phyloP scores from a whole-genome alignment of 306 rosid genomes.

The Begonia fuchsioides region DNA sequence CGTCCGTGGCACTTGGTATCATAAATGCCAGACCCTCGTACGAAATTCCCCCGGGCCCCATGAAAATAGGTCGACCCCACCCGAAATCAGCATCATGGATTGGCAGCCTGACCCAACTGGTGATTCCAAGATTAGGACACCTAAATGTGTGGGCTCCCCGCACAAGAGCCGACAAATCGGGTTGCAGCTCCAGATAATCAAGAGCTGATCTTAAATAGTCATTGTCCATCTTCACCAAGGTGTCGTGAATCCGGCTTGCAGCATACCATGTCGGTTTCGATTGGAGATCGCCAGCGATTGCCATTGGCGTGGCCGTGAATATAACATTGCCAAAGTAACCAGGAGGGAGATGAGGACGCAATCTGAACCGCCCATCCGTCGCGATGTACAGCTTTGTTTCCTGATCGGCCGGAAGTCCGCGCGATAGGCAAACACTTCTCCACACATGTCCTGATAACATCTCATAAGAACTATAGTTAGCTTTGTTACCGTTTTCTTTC shows the following conservation, averaged over 20 bases:
- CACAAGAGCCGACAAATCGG: constrained; percentile 64
- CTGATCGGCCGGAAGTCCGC: constrained; percentile 54
- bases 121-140: constrained; percentile 88
- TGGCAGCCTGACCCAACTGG: constrained; percentile 87
- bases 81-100: constrained; percentile 92
- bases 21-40: constrained; percentile 68
- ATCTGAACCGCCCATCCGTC: constrained; percentile 72
- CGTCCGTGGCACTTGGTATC: constrained; percentile 47
- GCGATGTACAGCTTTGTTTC: constrained; percentile 68
- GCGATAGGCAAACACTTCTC: constrained; percentile 54
- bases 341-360: constrained; percentile 66
- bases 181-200: constrained; percentile 72
- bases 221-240: constrained; percentile 47
- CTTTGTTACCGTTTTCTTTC: constrained; percentile 47
- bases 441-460: constrained; percentile 80
- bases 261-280: constrained; percentile 75
- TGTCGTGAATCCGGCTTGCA: constrained; percentile 59
- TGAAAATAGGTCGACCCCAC: constrained; percentile 89
- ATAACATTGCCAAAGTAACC: constrained; percentile 87
- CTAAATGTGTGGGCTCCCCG: constrained; percentile 74
- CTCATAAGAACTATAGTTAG: constrained; percentile 63
- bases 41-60: constrained; percentile 94
- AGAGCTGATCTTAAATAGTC: constrained; percentile 71
- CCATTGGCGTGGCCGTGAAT: constrained; percentile 65
- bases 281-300: constrained; percentile 48